Conservation (phyloP, 2,329 filamentous ascomycete genomes). For the Lecanicillium sp. region DNA sequence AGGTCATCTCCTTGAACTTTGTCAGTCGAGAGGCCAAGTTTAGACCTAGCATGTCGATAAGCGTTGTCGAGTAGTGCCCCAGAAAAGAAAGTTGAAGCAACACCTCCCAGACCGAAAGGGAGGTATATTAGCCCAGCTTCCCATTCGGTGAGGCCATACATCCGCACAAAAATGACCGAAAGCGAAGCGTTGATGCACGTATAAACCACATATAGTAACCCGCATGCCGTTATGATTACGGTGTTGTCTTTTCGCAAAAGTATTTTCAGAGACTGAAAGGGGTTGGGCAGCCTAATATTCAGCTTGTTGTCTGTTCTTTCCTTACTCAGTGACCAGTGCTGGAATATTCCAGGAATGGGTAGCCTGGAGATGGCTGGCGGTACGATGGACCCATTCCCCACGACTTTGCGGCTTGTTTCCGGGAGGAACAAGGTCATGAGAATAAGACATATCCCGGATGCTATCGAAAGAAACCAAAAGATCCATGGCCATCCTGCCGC, state of each 20-base stretch:
- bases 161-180: conserved; percentile 19
- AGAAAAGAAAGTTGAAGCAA: conserved; percentile 19
- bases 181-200: conserved; percentile 21
- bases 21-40: conserved; percentile 16
- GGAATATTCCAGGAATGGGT: background rate
- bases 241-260: background rate
- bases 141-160: conserved; percentile 20
- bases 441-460: conserved; percentile 19
- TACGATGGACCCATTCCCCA: conserved; percentile 24
- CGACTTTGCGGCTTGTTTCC: conserved; percentile 28
- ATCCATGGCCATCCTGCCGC: conserved; percentile 32
- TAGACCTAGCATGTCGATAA: conserved; percentile 16
- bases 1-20: conserved; percentile 17
- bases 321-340: background rate
- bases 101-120: conserved; percentile 20
- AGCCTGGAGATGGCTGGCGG: conserved; percentile 3
- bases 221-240: conserved; percentile 18
- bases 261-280: conserved; percentile 18
- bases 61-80: conserved; percentile 18
- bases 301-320: background rate
- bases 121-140: conserved; percentile 22
- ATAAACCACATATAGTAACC: conserved; percentile 19
- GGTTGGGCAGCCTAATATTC: conserved; percentile 12
- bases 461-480: conserved; percentile 34
- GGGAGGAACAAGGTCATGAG: conserved; percentile 21